These are phyloP conservation scores for Prillingera fragicola DNA, from an alignment of 1,284 basidiomycete genomes.

Conservation along the genomic window DNA sequence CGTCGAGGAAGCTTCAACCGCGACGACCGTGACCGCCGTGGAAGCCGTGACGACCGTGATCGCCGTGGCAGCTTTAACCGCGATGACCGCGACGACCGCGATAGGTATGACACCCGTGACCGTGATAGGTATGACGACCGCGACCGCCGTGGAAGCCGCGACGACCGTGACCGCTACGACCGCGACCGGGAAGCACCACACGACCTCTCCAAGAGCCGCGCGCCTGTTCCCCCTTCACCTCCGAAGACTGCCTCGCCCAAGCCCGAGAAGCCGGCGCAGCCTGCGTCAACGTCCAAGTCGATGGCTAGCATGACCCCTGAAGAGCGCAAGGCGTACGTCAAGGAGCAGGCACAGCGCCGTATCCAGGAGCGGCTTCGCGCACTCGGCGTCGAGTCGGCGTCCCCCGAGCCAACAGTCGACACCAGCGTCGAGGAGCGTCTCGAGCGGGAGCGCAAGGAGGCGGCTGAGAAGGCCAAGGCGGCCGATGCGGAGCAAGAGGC, in stretches of 20 bases:
- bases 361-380: slow-evolving; percentile 83
- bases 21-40: slow-evolving; percentile 8
- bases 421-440: slow-evolving; percentile 73
- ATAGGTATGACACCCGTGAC: too few relatives aligned
- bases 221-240: slow-evolving; percentile 11
- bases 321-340: slow-evolving; percentile 74
- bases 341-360: slow-evolving; percentile 73
- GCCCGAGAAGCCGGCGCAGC: slow-evolving; percentile 44
- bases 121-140: too few relatives aligned
- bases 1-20: slow-evolving; percentile 36
- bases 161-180: slow-evolving; percentile 2
- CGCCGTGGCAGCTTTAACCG: slow-evolving; percentile 11
- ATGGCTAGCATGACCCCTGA: slow-evolving; percentile 75
- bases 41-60: slow-evolving; percentile 4
- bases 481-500: slow-evolving; percentile 74
- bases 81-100: slow-evolving; percentile 21
- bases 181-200: slow-evolving; percentile 18
- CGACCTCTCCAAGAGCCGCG: slow-evolving; percentile 2
- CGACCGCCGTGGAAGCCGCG: slow-evolving; percentile 2
- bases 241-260: slow-evolving; percentile 7
- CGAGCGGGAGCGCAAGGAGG: slow-evolving; percentile 74
- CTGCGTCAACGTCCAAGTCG: slow-evolving; percentile 54
- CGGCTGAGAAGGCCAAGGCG: slow-evolving; percentile 67
- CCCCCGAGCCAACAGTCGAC: slow-evolving; percentile 57
- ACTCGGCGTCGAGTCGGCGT: slow-evolving; percentile 64